phyloP scores from a whole-genome alignment of 176 grass and related monocot species.

The Phoenix roebelenii region DNA sequence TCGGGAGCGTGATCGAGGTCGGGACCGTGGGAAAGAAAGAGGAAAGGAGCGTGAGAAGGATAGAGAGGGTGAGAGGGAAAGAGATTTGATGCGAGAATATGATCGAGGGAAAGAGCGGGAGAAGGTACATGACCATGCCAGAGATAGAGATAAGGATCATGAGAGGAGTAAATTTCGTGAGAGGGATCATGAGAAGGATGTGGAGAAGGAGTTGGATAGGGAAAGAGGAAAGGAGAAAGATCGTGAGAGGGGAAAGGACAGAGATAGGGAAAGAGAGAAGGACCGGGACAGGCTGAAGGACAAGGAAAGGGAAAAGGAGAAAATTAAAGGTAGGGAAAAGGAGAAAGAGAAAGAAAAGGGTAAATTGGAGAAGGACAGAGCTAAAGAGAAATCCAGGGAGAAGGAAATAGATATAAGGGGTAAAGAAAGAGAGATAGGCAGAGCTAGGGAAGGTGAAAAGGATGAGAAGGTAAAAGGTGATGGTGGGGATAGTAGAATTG shows the following conservation, averaged over 20 bases:
- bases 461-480: slow-evolving; percentile 31
- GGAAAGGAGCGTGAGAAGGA: slow-evolving; percentile 8
- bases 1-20: neutral
- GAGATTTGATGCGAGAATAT: slow-evolving; percentile 1
- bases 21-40: slow-evolving; percentile 13
- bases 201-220: slow-evolving; percentile 10
- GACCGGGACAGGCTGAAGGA: neutral
- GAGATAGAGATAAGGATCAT: slow-evolving; percentile 2
- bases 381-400: slow-evolving; percentile 3
- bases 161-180: slow-evolving; percentile 11
- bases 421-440: slow-evolving; percentile 10
- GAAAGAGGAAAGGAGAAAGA: slow-evolving; percentile 15
- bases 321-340: slow-evolving; percentile 44
- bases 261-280: slow-evolving; percentile 21
- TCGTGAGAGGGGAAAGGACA: slow-evolving; percentile 7
- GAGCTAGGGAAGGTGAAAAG: slow-evolving; percentile 16
- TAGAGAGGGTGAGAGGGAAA: slow-evolving; percentile 3
- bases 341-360: slow-evolving; percentile 19
- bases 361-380: neutral
- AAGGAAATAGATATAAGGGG: slow-evolving; percentile 28
- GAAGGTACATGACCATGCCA: neutral
- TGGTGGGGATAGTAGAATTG: neutral
- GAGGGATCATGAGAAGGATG: slow-evolving; percentile 7
- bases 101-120: neutral
- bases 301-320: slow-evolving; percentile 39